These are phyloP conservation scores for Choiromyces venosus DNA, from an alignment of 495 filamentous ascomycete genomes.

Conservation along the genomic window DNA sequence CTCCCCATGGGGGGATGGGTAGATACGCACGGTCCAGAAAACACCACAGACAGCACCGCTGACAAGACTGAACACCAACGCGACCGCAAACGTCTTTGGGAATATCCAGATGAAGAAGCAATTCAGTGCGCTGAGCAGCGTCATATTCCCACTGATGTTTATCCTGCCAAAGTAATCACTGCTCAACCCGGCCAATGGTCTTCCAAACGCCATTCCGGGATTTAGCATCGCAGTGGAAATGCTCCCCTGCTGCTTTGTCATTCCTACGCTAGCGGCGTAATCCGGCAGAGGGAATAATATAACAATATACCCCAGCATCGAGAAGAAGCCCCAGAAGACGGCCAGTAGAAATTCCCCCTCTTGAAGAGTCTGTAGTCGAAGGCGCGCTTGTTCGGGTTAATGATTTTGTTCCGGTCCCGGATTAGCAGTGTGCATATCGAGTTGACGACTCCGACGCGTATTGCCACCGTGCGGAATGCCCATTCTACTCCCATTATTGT, in stretches of 20 bases:
- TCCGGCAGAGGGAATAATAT: conserved; percentile 64
- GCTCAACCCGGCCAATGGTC: conserved; percentile 62
- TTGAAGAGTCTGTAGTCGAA: conserved; percentile 61
- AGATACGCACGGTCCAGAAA: conserved; percentile 51
- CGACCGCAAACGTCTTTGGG: conserved; percentile 54
- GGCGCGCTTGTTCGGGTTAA: conserved; percentile 57
- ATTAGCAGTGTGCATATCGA: conserved; percentile 55
- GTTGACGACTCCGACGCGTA: conserved; percentile 57
- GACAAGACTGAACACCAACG: conserved; percentile 56
- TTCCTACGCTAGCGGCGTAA: conserved; percentile 60
- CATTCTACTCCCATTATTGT: conserved; percentile 55
- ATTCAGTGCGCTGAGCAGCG: conserved; percentile 55
- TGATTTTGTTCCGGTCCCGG: conserved; percentile 61
- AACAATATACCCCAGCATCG: conserved; percentile 66
- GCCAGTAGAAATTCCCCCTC: conserved; percentile 59
- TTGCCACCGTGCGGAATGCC: conserved; percentile 65
- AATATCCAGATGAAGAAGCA: conserved; percentile 62
- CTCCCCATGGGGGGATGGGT: too few species aligned
- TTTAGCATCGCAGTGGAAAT: conserved; percentile 69
- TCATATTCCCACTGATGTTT: conserved; percentile 60
- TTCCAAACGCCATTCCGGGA: conserved; percentile 57
- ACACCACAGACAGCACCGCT: conserved; percentile 60
- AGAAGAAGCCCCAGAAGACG: conserved; percentile 63
- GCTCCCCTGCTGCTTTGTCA: conserved; percentile 61
- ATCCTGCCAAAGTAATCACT: conserved; percentile 63